Base-by-base conservation (phyloP, 2,329 filamentous ascomycete genomes). In the Sporothrix euskadiensis region DNA sequence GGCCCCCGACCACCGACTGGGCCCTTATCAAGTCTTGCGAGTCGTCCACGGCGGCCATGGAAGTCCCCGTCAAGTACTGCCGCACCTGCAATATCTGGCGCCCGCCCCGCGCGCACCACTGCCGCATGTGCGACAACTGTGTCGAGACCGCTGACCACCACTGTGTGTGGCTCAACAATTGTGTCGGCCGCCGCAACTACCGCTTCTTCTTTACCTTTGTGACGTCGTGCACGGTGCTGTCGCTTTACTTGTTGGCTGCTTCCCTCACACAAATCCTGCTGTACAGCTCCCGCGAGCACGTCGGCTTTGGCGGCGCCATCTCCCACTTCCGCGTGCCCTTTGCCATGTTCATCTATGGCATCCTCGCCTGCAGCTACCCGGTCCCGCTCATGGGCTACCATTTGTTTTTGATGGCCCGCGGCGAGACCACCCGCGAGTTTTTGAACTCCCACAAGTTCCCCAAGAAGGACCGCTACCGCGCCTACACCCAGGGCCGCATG, bases 121-220 rank as follows among this genome's bases (percentile, higher is more conserved):
- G 96, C 83, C 92, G 96, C 73, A 88, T 97, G 39, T 99, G 96
- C 83, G 95, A 99, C 83, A 98, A 97, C 81, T 99, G 96, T 81
- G 89, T 99, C 74, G 96, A 99, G 82, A 97, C 94, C 0, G 94
- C 98, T 77, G 96, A 99, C 79, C 96, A 99, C 80, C 96, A 99
- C 82, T 99, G 96, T 79, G 94, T 98, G 19, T 99, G 96, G 96
- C 88, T 99, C 76, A 99, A 99, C 83, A 99, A 99, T 81, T 99
- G 96, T 77, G 92, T 99, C 69, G 96, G 96, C 59, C 91, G 95
- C 77, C 93, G 96, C 78, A 99, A 99, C 83, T 99, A 99, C 83
- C 93, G 96, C 76, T 98, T 95, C 82, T 99, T 99, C 83, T 98
- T 98, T 81, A 88, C 92, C 12, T 99, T 98, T 82, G 90, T 99